phyloP scores from a whole-genome alignment of 257 asterid genomes.

The Nicotiana tomentosiformis region DNA sequence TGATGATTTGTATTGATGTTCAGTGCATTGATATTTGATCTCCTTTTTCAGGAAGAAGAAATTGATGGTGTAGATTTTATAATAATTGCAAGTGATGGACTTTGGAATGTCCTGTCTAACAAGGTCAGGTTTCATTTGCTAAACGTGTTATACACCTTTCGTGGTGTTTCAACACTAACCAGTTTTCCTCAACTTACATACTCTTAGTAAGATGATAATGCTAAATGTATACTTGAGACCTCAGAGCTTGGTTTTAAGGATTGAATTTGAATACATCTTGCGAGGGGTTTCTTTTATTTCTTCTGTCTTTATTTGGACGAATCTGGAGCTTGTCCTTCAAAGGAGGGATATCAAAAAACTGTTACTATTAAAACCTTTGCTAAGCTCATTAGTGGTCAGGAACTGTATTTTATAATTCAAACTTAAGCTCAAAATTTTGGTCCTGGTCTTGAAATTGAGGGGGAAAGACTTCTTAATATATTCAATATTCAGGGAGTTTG shows the following conservation, averaged over 20 bases:
- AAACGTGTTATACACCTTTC: background rate
- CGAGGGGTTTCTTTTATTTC: background rate
- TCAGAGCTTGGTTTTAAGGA: background rate
- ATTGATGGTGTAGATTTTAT: conserved; percentile 61
- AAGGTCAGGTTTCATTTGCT: conserved; percentile 35
- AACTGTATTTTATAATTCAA: background rate
- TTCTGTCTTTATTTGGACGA: background rate
- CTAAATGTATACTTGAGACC: background rate
- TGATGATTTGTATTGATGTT: background rate
- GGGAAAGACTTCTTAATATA: background rate
- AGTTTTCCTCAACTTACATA: background rate
- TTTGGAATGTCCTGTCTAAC: conserved; percentile 76
- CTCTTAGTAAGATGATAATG: background rate
- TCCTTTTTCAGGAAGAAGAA: conserved; percentile 54
- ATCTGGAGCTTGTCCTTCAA: background rate
- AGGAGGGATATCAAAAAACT: background rate
- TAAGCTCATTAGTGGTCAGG: background rate
- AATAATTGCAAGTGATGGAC: conserved; percentile 78
- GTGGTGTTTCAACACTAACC: background rate
- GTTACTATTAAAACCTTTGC: background rate
- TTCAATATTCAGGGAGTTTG: background rate
- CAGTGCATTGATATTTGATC: background rate
- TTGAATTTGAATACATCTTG: background rate
- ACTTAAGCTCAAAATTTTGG: background rate
- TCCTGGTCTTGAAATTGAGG: background rate